phyloP scores from a whole-genome alignment of 257 asterid species.

The Plectranthus barbatus region DNA sequence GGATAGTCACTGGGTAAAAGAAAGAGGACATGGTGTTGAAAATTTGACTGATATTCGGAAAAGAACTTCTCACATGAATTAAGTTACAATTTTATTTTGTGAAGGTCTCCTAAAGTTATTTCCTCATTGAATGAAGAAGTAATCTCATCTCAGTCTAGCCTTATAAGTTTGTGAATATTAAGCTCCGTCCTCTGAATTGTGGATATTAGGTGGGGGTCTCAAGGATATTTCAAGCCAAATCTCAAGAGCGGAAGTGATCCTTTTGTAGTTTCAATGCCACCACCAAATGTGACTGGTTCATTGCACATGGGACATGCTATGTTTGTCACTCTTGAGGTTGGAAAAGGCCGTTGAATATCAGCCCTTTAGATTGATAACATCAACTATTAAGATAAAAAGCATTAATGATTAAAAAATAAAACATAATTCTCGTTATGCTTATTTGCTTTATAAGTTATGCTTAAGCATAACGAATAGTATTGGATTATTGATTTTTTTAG shows the following conservation, averaged over 20 bases:
- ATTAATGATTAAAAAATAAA: no score
- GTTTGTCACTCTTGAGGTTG: constrained; percentile 99
- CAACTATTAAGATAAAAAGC: no score
- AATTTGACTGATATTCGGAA: neutral
- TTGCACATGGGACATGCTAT: constrained; percentile 99
- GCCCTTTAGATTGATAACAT: no score
- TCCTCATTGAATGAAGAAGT: neutral
- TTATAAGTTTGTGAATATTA: neutral
- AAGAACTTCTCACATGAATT: neutral
- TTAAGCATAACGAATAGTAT: no score
- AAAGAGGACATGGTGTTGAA: neutral
- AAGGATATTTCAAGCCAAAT: constrained; percentile 90
- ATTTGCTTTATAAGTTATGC: no score
- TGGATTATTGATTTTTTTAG: no score
- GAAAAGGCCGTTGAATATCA: no score
- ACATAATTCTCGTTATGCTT: no score
- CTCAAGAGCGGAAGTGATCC: constrained; percentile 62
- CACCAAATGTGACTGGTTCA: constrained; percentile 97
- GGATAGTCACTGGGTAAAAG: no score
- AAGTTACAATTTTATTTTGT: neutral
- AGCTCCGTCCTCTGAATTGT: constrained; percentile 9
- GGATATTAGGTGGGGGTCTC: constrained; percentile 94
- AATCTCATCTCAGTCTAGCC: neutral
- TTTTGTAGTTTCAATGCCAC: constrained; percentile 92
- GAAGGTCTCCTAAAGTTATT: neutral